A percentile compares a stretch with the other conserved stretches of the same genome.
Conservation (phyloP, 2,329 filamentous ascomycete genomes). For the Penicillium sp. region DNA sequence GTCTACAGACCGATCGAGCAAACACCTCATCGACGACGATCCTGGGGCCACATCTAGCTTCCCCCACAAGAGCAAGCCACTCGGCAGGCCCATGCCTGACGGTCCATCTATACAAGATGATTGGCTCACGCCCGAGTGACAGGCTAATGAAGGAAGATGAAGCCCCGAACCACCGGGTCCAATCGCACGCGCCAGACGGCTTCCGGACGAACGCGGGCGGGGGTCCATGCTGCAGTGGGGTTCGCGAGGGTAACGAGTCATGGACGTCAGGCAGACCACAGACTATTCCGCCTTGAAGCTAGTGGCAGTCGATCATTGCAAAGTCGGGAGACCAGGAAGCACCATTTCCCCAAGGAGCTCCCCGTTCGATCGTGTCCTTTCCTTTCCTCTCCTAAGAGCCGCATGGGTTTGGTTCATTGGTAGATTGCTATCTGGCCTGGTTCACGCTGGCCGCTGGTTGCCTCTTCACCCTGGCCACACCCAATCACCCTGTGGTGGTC, state of each 20-base stretch:
- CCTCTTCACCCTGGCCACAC: background rate
- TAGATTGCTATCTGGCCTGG: slow-evolving; percentile 7
- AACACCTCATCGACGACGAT: slow-evolving; percentile 2
- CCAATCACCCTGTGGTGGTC: background rate
- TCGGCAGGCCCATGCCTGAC: slow-evolving; percentile 12
- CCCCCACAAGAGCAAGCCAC: slow-evolving; percentile 18
- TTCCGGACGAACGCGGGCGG: slow-evolving; percentile 12
- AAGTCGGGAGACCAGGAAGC: background rate
- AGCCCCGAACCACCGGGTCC: slow-evolving; percentile 5
- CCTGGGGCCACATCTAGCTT: slow-evolving; percentile 7
- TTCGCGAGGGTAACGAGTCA: slow-evolving; percentile 1
- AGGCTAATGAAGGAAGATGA: slow-evolving; percentile 19
- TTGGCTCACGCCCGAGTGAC: background rate
- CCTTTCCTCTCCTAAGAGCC: slow-evolving; percentile 5
- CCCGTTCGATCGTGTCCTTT: background rate
- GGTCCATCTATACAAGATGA: background rate
- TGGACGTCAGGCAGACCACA: slow-evolving; percentile 1
- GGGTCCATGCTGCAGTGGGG: background rate
- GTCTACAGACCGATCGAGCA: background rate
- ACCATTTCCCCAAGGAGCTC: background rate
- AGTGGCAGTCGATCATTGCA: slow-evolving; percentile 10
- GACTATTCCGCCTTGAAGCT: background rate
- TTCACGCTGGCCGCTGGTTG: background rate
- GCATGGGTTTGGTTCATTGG: slow-evolving; percentile 5
- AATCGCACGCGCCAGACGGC: slow-evolving; percentile 17